phyloP scores from a whole-genome alignment of 2,329 filamentous ascomycete genomes.

The Ceratocystiopsis sp. region DNA sequence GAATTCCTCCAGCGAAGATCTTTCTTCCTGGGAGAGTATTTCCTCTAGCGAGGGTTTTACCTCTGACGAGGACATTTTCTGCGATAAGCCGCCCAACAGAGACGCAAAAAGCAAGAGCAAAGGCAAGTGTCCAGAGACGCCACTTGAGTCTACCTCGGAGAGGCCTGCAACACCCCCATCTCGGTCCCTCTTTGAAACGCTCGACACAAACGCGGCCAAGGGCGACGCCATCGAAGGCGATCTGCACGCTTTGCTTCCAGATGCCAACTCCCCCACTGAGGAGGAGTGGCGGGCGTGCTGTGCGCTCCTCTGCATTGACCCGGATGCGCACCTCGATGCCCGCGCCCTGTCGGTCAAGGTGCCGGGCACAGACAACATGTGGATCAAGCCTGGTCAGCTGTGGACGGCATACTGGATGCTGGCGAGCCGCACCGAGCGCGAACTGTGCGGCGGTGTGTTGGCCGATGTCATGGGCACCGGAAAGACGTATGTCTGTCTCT shows the following conservation, averaged over 20 bases:
- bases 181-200: slow-evolving; percentile 6
- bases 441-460: slow-evolving; percentile 9
- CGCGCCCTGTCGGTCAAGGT: slow-evolving; percentile 8
- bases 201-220: slow-evolving; percentile 10
- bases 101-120: no score
- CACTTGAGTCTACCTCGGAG: background rate
- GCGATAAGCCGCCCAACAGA: no score
- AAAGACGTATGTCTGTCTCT: slow-evolving; percentile 11
- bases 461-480: slow-evolving; percentile 12
- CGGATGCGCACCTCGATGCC: slow-evolving; percentile 8
- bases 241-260: slow-evolving; percentile 9
- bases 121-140: background rate
- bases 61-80: no score
- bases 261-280: slow-evolving; percentile 6
- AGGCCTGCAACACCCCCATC: no score
- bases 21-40: no score
- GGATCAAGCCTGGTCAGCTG: slow-evolving; percentile 10
- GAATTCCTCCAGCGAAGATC: no score
- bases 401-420: slow-evolving; percentile 12
- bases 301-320: slow-evolving; percentile 7
- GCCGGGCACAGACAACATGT: slow-evolving; percentile 10
- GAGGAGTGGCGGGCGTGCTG: slow-evolving; percentile 9
- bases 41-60: no score
- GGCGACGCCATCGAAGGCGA: slow-evolving; percentile 11
- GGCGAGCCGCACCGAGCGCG: slow-evolving; percentile 7